Percentiles rank a stretch among this genome's conserved stretches.
Conservation (phyloP, 345 rosid species). For the Streptanthus diversifolius region DNA sequence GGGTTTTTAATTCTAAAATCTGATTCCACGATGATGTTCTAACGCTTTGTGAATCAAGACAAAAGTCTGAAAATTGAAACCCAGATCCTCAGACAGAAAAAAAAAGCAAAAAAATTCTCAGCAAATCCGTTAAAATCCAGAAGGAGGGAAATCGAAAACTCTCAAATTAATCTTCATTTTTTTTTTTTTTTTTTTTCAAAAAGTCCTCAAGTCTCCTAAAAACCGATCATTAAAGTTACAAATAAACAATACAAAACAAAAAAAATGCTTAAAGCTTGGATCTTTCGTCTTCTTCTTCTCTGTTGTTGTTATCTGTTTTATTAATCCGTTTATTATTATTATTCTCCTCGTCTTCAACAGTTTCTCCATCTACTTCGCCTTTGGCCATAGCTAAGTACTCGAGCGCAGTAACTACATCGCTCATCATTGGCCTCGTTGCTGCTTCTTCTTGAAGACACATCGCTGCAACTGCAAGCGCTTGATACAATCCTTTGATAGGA, state of each 20-base stretch:
- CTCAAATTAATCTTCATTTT: not conserved
- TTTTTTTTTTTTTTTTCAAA: not conserved
- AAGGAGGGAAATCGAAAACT: not conserved
- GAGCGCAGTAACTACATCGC: constrained; percentile 75
- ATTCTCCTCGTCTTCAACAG: constrained; percentile 1
- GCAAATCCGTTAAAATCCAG: constrained; percentile 6
- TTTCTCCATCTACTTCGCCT: constrained; percentile 20
- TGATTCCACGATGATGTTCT: not conserved
- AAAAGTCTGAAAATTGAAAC: not conserved
- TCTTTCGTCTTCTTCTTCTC: constrained; percentile 8
- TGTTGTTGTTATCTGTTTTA: not conserved
- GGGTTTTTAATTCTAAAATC: constrained; percentile 7
- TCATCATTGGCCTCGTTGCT: constrained; percentile 57
- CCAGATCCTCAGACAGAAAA: not conserved
- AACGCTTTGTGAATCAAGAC: not conserved
- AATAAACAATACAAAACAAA: not conserved
- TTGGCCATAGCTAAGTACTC: constrained; percentile 48
- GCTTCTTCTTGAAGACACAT: constrained; percentile 89
- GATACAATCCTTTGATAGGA: constrained; percentile 57
- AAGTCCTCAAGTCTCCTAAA: constrained; percentile 5
- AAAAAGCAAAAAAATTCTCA: not conserved
- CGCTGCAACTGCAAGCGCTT: constrained; percentile 80
- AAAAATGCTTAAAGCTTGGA: constrained; percentile 2
- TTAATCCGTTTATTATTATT: not conserved
- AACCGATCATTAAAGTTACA: constrained; percentile 19